These are phyloP conservation scores for Ogataea nitratoaversa DNA, from an alignment of 805 yeast species.

Conservation along the genomic window DNA sequence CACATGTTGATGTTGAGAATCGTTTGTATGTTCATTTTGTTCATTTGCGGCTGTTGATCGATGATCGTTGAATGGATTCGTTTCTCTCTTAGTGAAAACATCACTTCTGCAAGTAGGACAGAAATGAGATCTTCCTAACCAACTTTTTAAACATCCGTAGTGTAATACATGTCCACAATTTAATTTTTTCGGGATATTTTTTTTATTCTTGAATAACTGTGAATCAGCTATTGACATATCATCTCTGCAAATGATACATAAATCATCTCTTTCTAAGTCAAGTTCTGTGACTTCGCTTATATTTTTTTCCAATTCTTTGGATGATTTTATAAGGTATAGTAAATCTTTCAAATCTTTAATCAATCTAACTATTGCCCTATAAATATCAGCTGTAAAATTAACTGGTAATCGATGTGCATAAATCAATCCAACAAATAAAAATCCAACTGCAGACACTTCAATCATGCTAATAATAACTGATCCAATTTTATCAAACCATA, in stretches of 20 bases:
- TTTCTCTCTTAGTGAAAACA: conserved; percentile 40
- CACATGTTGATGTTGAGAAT: too few relatives aligned
- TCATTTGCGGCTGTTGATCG: too few relatives aligned
- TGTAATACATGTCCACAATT: conserved; percentile 87
- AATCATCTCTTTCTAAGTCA: conserved; percentile 58
- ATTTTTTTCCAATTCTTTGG: conserved; percentile 59
- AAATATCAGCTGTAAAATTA: conserved; percentile 28
- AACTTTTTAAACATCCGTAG: conserved; percentile 81
- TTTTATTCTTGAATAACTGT: too few relatives aligned
- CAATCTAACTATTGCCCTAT: conserved; percentile 24
- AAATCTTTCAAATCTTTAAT: conserved; percentile 35
- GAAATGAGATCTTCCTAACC: conserved; percentile 89
- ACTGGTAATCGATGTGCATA: conserved; percentile 31
- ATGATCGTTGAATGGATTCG: too few relatives aligned
- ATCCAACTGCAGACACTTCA: conserved; percentile 43
- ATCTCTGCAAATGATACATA: conserved; percentile 90
- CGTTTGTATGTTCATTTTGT: too few relatives aligned
- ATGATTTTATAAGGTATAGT: conserved; percentile 37
- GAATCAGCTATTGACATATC: conserved; percentile 60
- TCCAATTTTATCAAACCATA: conserved; percentile 51
- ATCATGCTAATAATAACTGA: conserved; percentile 48
- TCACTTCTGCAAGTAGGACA: conserved; percentile 88
- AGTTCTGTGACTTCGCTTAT: conserved; percentile 58
- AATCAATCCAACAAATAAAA: conserved; percentile 43
- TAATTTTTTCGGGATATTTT: conserved; percentile 65